phyloP scores from a whole-genome alignment of 1,284 basidiomycete genomes.

The Austroboletus novae-zelandiae region DNA sequence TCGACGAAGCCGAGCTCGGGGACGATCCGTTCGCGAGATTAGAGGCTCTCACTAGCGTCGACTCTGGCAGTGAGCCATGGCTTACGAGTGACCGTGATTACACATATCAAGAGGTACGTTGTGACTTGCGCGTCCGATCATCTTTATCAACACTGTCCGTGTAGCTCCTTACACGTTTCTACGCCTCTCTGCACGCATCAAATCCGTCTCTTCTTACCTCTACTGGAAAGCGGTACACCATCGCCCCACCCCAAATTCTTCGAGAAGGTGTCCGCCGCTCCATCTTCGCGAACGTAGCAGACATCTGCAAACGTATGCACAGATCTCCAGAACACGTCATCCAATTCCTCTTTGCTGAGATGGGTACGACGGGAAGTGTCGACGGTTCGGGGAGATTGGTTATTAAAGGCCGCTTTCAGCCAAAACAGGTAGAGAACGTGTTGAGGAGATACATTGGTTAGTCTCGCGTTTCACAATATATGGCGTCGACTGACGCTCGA shows the following conservation, averaged over 20 bases:
- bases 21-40: conserved; percentile 79
- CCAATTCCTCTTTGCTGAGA: conserved; percentile 95
- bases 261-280: conserved; percentile 97
- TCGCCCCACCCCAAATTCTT: conserved; percentile 94
- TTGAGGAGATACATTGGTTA: conserved; percentile 93
- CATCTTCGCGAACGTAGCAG: conserved; percentile 94
- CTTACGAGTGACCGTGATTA: conserved; percentile 92
- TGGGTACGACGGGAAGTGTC: conserved; percentile 97
- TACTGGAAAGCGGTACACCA: conserved; percentile 91
- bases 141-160: background rate
- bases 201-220: conserved; percentile 90
- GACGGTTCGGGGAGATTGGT: conserved; percentile 92
- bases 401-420: conserved; percentile 98
- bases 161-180: conserved; percentile 92
- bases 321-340: conserved; percentile 99
- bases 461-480: conserved; percentile 22
- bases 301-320: conserved; percentile 99
- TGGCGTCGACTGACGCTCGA: background rate
- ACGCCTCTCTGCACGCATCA: conserved; percentile 86
- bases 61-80: conserved; percentile 81
- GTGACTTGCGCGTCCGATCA: background rate
- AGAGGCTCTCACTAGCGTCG: conserved; percentile 55
- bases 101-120: conserved; percentile 81
- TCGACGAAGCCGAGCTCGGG: conserved; percentile 79
- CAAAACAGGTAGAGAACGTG: conserved; percentile 99